Base-by-base conservation (phyloP, 1,139 yeast genomes). In the Pichiaceae sp. region DNA sequence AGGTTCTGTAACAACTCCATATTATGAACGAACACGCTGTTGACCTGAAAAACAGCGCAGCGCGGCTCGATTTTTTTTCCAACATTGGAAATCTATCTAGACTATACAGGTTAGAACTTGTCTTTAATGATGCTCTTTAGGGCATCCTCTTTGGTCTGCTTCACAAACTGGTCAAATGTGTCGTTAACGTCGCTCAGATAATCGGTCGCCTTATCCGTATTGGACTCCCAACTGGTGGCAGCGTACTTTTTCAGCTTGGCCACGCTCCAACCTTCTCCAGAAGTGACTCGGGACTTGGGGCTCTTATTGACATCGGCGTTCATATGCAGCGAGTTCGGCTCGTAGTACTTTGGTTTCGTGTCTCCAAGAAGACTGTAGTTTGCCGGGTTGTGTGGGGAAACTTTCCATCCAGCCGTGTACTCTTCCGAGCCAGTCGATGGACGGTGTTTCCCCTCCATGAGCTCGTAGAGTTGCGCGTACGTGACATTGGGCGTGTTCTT, bases 361-460 rank as follows among this genome's bases (percentile, higher is more conserved):
- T 47, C 35, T 11, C 52, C 53, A 36, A 50, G 38, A 26, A 54
- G 32, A 4, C 43, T 43, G 34, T 71, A 73, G 31, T 58, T 58
- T 4, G 47, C 45, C 3, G 60, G 53, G 38, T 58, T 58, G 43
- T 55, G 57, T 53, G 70, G 55, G 67, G 68, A 63, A 61, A 60
- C 38, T 70, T 72, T 43, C 78, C 78, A 52, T 56, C 87, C 81
- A 43, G 78, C 56, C 25, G 57, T 62, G 42, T 76, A 69, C 47
- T 81, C 91, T 2, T 31, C 4, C 38, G 67, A 66, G 43, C 72
- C 76, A 1, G 78, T 61, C 0, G 66, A 61, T 19, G 72, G 68
- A 49, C 85, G 65, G 40, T 68, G 71, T 1, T 75, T 76, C 1
- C 87, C 86, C 7, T 77, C 76, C 28, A 82, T 63, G 33, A 80